Base-by-base conservation (phyloP, 805 yeast species). In the Starmerella bacillaris region DNA sequence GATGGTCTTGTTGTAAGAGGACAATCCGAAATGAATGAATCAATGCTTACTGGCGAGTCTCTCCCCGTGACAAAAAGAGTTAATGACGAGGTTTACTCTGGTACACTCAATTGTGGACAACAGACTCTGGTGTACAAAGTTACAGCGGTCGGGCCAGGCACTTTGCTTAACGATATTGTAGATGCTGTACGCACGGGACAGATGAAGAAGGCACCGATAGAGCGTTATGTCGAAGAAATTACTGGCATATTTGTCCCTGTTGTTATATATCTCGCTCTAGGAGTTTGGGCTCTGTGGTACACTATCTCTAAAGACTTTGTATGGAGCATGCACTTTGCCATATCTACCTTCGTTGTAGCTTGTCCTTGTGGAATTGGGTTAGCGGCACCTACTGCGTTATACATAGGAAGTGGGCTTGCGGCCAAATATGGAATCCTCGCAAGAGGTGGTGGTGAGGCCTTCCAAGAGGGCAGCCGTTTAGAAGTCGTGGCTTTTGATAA, bases 281-380 rank as follows among this genome's bases (percentile, higher is more conserved):
- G 60, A 1, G 74, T 78, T 0, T 78, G 83, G 78, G 47, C 72
- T 4, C 59, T 76, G 5, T 78, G 89, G 89, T 53, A 75, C 16
- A 46, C 61, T 1, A 59, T 70, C 33, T 80, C 80, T 12, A 79
- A 82, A 1, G 76, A 84, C 82, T 58, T 67, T 0, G 67, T 76
- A 9, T 78, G 86, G 83, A 72, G 84, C 1, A 59, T 78, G 37
- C 74, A 76, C 45, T 78, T 78, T 54, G 70, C 83, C 1, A 74
- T 78, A 43, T 69, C 84, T 0, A 86, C 78, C 2, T 76, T 78
- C 56, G 86, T 78, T 2, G 70, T 78, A 34, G 86, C 86, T 0
- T 78, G 92, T 50, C 92, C 92, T 1, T 78, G 89, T 59, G 92
- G 86, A 2, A 68, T 78, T 45, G 89, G 86, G 2, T 58, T 78